Conservation (phyloP, 2,329 filamentous ascomycete species). For the Chrysosporium queenslandicum region DNA sequence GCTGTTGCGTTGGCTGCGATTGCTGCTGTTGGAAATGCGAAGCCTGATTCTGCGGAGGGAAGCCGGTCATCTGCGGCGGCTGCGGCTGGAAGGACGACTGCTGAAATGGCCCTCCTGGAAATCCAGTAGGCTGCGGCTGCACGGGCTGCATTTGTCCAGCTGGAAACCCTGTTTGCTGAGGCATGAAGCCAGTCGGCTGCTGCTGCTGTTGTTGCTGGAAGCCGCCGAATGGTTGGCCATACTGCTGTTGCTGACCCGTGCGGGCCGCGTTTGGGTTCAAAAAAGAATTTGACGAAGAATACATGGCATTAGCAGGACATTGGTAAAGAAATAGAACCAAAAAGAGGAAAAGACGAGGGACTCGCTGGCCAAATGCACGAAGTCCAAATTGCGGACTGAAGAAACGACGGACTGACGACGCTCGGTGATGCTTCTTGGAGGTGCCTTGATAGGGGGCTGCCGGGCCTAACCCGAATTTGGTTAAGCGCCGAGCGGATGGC, state of each 20-base stretch:
- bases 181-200: conserved; percentile 47
- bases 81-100: conserved; percentile 26
- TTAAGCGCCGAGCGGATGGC: background rate
- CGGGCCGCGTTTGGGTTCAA: conserved; percentile 66
- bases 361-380: background rate
- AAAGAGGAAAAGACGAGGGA: background rate
- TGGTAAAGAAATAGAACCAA: conserved; percentile 19
- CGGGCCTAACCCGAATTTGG: background rate
- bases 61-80: conserved; percentile 54
- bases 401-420: conserved; percentile 1
- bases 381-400: conserved; percentile 6
- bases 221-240: conserved; percentile 33
- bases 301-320: conserved; percentile 52
- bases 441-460: background rate
- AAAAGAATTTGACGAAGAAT: conserved; percentile 70
- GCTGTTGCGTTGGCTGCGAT: conserved; percentile 27
- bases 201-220: conserved; percentile 45
- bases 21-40: conserved; percentile 31
- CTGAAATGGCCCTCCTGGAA: conserved; percentile 29
- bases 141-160: conserved; percentile 37
- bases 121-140: conserved; percentile 42
- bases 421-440: background rate
- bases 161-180: conserved; percentile 59
- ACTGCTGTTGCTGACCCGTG: conserved; percentile 44
- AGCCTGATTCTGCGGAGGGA: conserved; percentile 29